A percentile compares a stretch with the other conserved stretches of the same genome.
Conservation (phyloP, 306 rosid species). For the Fagus crenata region DNA sequence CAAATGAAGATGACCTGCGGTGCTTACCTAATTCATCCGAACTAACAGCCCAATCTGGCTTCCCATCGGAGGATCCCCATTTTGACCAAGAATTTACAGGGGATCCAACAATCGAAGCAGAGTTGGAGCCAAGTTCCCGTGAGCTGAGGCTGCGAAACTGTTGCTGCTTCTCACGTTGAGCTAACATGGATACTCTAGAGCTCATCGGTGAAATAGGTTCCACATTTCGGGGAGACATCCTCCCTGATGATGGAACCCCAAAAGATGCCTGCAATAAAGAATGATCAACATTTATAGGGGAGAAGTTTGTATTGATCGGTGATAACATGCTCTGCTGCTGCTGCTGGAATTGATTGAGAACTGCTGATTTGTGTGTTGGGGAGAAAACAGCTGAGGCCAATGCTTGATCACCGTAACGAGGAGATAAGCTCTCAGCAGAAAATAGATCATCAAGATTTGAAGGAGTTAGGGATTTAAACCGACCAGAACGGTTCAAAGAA, state of each 20-base stretch:
- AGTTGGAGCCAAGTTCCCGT: slow-evolving; percentile 74
- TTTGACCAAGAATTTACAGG: slow-evolving; percentile 69
- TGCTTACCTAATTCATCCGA: slow-evolving; percentile 70
- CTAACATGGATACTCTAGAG: slow-evolving; percentile 70
- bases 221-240: slow-evolving; percentile 81
- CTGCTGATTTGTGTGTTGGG: slow-evolving; percentile 85
- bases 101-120: slow-evolving; percentile 50
- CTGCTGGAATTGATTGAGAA: slow-evolving; percentile 87
- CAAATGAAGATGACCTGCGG: slow-evolving; percentile 80
- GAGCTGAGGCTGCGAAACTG: slow-evolving; percentile 97
- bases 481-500: slow-evolving; percentile 69
- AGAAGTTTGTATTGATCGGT: slow-evolving; percentile 76
- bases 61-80: slow-evolving; percentile 84
- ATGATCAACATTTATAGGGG: slow-evolving; percentile 68
- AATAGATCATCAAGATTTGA: slow-evolving; percentile 90
- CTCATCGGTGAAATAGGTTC: slow-evolving; percentile 88
- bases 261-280: slow-evolving; percentile 67
- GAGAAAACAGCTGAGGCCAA: slow-evolving; percentile 72
- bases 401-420: slow-evolving; percentile 72
- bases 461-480: slow-evolving; percentile 65
- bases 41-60: slow-evolving; percentile 73
- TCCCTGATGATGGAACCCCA: slow-evolving; percentile 73
- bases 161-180: slow-evolving; percentile 80
- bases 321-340: slow-evolving; percentile 84
- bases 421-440: slow-evolving; percentile 83